Evolutionary conservation across 1,284 basidiomycete species (phyloP).

Genomic region (Austroboletus novae-zelandiae): DNA sequence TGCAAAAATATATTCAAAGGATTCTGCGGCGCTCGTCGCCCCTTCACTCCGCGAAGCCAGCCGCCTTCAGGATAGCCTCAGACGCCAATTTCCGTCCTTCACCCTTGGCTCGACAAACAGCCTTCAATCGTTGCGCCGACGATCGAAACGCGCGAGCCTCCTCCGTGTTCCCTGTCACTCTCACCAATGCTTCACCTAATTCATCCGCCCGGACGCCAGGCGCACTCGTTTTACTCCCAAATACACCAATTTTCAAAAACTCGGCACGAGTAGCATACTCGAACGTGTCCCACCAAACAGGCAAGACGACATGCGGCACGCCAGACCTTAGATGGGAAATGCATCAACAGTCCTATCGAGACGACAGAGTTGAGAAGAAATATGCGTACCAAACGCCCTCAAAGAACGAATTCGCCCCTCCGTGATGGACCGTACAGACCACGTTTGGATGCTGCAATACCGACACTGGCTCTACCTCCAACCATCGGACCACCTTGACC

Average conservation of each 20-base stretch:
- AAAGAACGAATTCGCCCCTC: background rate
- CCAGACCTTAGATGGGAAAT: constrained; percentile 3
- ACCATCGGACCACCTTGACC: background rate
- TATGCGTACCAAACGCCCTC: background rate
- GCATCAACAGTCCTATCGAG: too few species aligned
- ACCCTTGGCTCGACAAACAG: constrained; percentile 8
- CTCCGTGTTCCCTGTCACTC: constrained; percentile 3
- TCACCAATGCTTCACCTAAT: constrained; percentile 8
- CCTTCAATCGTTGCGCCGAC: constrained; percentile 7
- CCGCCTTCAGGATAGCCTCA: constrained; percentile 2
- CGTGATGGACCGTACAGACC: background rate
- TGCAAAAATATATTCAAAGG: too few species aligned
- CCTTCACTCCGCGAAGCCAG: too few species aligned
- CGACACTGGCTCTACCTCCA: background rate
- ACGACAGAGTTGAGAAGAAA: background rate
- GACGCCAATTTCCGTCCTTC: constrained; percentile 5
- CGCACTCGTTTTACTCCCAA: constrained; percentile 2
- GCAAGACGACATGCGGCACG: constrained; percentile 10
- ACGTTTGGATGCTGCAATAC: background rate
- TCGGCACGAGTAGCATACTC: constrained; percentile 12
- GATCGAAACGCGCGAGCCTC: constrained; percentile 5
- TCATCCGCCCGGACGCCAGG: constrained; percentile 12
- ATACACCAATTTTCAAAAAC: constrained; percentile 14
- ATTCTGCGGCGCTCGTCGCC: too few species aligned
- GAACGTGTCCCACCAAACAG: constrained; percentile 17